A percentile compares a stretch with the other conserved stretches of the same genome.
Conservation (phyloP, 495 filamentous ascomycete species). For the Choiromyces venosus region DNA sequence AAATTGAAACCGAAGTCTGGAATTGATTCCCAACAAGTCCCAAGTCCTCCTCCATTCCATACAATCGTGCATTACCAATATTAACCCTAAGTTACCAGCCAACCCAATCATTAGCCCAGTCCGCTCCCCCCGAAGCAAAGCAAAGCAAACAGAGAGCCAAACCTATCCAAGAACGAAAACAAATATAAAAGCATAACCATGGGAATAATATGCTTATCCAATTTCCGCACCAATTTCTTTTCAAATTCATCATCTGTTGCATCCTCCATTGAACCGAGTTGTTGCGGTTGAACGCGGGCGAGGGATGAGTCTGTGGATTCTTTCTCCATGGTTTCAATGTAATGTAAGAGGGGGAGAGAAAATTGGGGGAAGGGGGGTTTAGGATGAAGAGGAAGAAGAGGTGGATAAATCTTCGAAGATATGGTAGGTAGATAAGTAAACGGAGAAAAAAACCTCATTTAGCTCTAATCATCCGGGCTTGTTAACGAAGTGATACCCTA, state of each 20-base stretch:
- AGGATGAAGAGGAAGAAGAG: background rate
- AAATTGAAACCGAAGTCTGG: constrained; percentile 62
- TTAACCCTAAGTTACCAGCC: constrained; percentile 52
- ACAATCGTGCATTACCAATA: constrained; percentile 70
- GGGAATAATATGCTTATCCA: constrained; percentile 58
- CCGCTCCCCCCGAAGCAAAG: background rate
- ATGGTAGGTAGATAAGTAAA: no score
- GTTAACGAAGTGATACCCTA: no score
- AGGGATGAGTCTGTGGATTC: background rate
- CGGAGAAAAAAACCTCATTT: no score
- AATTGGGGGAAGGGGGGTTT: background rate
- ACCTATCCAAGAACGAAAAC: constrained; percentile 62
- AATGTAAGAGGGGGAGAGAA: no score
- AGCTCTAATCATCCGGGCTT: no score
- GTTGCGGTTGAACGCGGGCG: background rate
- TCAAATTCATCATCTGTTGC: constrained; percentile 28
- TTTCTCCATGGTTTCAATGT: background rate
- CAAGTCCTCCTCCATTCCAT: constrained; percentile 63
- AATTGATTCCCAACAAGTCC: constrained; percentile 59
- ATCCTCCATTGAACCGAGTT: constrained; percentile 1
- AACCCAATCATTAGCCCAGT: constrained; percentile 7
- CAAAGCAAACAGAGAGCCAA: background rate
- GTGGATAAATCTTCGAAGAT: no score
- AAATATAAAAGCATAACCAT: constrained; percentile 59
- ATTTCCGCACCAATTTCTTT: constrained; percentile 28